These are phyloP conservation scores for Pythium folliculosum DNA, from an alignment of 352 stramenopile genomes.

Conservation along the genomic window DNA sequence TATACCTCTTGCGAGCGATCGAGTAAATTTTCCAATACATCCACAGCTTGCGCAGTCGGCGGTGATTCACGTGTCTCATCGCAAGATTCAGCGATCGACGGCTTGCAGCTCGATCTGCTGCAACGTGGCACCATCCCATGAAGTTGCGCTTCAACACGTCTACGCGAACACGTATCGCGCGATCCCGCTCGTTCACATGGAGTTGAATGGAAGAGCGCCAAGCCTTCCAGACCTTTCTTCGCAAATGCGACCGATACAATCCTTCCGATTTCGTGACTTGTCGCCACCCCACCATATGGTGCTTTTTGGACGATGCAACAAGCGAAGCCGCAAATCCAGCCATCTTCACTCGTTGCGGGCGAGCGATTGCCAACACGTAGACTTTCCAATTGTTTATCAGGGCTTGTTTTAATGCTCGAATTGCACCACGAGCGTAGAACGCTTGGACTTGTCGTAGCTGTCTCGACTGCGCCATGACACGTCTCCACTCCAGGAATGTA, in stretches of 20 bases:
- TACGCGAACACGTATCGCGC: neutral
- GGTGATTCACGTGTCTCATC: conserved; percentile 62
- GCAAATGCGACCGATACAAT: neutral
- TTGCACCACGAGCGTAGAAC: conserved; percentile 1
- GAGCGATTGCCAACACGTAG: conserved; percentile 38
- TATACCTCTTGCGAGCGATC: conserved; percentile 60
- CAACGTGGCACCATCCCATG: conserved; percentile 41
- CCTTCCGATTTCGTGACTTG: neutral
- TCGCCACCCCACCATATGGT: conserved; percentile 15
- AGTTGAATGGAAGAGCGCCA: conserved; percentile 3
- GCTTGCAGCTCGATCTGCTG: conserved; percentile 36
- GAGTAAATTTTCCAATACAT: conserved; percentile 81
- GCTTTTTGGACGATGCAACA: neutral
- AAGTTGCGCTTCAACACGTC: conserved; percentile 36
- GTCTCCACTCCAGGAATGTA: conserved; percentile 13
- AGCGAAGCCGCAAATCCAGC: neutral
- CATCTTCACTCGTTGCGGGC: conserved; percentile 16
- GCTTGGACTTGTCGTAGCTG: conserved; percentile 19
- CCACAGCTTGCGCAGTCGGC: conserved; percentile 69
- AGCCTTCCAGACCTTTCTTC: neutral
- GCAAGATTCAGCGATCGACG: conserved; percentile 54
- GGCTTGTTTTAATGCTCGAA: neutral
- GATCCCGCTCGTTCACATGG: neutral
- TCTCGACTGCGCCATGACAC: neutral
- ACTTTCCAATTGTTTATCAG: conserved; percentile 45